A percentile compares a stretch with the other conserved stretches of the same genome.
Evolutionary conservation across 2,329 filamentous ascomycete genomes (phyloP).

Genomic region (Fonsecaea nubica): DNA sequence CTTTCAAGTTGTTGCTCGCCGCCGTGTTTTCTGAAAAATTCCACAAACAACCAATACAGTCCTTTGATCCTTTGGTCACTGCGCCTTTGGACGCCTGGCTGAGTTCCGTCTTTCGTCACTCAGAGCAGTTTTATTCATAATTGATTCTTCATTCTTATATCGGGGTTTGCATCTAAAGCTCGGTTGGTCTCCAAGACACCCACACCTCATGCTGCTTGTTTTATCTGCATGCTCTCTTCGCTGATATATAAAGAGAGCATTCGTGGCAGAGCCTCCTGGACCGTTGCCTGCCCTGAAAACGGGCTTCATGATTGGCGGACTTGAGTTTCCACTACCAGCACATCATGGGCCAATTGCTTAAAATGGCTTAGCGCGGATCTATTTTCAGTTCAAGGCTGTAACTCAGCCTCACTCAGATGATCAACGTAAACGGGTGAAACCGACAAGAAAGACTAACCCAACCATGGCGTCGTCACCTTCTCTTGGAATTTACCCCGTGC

Average conservation of each 20-base stretch:
- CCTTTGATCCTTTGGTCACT: neutral
- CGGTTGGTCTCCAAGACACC: neutral
- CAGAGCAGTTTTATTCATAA: neutral
- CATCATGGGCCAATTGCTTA: neutral
- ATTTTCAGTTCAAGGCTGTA: conserved; percentile 1
- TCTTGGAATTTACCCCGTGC: neutral
- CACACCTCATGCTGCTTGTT: neutral
- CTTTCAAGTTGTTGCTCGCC: neutral
- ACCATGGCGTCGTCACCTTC: neutral
- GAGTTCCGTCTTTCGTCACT: too few relatives aligned
- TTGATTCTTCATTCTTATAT: neutral
- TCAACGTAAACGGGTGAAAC: neutral
- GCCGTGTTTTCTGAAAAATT: neutral
- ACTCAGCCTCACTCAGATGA: conserved; percentile 1
- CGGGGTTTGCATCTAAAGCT: neutral
- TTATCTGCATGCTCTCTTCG: neutral
- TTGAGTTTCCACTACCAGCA: neutral
- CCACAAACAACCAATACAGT: neutral
- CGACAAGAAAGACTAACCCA: neutral
- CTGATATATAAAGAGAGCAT: neutral
- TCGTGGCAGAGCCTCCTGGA: neutral
- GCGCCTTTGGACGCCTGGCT: too few relatives aligned
- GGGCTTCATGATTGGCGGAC: neutral
- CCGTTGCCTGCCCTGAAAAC: neutral
- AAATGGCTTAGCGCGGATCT: neutral